A percentile compares a stretch with the other conserved stretches of the same genome.
These are phyloP conservation scores for Cercospora sp. DNA, from an alignment of 2,329 filamentous ascomycete species.

Conservation along the genomic window DNA sequence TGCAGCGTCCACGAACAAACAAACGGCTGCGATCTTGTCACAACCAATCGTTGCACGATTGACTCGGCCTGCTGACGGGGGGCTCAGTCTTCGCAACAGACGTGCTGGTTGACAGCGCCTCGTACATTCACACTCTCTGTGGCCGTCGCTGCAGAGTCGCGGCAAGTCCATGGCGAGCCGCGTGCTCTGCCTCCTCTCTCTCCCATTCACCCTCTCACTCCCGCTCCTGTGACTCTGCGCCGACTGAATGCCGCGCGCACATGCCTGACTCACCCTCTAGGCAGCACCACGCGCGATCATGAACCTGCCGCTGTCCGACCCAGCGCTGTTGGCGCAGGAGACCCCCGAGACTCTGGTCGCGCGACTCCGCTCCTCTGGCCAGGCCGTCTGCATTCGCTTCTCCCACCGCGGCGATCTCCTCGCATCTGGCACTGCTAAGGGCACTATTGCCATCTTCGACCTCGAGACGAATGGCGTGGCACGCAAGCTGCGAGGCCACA, in stretches of 20 bases:
- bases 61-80: conserved; percentile 2
- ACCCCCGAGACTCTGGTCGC: conserved; percentile 89
- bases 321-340: conserved; percentile 72
- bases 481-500: conserved; percentile 89
- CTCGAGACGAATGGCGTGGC: conserved; percentile 96
- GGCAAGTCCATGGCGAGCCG: conserved; percentile 3
- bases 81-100: neutral
- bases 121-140: neutral
- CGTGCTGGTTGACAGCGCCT: neutral
- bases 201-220: neutral
- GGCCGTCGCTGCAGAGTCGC: neutral
- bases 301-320: conserved; percentile 72
- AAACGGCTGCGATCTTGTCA: neutral
- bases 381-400: conserved; percentile 74
- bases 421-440: conserved; percentile 86
- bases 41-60: conserved; percentile 9
- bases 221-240: neutral
- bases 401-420: conserved; percentile 93
- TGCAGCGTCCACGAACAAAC: neutral
- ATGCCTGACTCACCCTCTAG: conserved; percentile 18
- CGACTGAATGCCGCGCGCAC: neutral
- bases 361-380: conserved; percentile 70
- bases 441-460: conserved; percentile 93
- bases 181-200: neutral
- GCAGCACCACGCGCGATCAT: conserved; percentile 45